Base-by-base conservation (phyloP, 352 stramenopile species). In the Halophytophthora polymorphica region DNA sequence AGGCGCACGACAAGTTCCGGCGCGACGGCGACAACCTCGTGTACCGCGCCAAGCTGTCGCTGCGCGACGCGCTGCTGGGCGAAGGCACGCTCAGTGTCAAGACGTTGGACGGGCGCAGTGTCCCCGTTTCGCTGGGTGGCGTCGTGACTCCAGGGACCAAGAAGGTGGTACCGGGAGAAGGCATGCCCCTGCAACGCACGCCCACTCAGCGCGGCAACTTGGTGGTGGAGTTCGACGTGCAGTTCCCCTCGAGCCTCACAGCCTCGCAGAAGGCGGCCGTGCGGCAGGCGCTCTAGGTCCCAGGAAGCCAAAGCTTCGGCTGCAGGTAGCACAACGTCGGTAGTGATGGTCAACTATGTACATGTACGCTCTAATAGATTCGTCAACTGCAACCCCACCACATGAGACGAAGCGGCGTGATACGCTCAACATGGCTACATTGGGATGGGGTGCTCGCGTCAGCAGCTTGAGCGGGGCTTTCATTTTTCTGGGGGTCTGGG, bases 141-240 rank as follows among this genome's bases (percentile, higher is more conserved):
- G 82, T 99, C 6, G 96, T 96, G 5, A 76, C 97, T 35, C 92
- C 88, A 5, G 91, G 96, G 19, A 90, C 96, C 45, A 86, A 95
- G 10, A 87, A 96, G 56, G 79, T 97, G 51, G 88, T 98, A 36
- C 69, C 80, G 15, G 93, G 93, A 12, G 97, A 99, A 66, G 96
- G 96, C 54, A 99, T 99, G 96, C 96, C 96, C 22, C 61, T 96
- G 45, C 86, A 98, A 58, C 88, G 86, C 51, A 76, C 50, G 19
- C 70, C 82, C 0, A 51, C 54, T 5, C 71, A 88, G 53, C 96
- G 89, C 53, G 96, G 96, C 34, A 95, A 98, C 56, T 66, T 99
- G 12, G 92, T 95, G 52, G 89, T 99, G 35, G 97, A 97, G 43
- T 98, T 98, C 66, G 89, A 98, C 50, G 95, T 99, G 21, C 90